phyloP scores from a whole-genome alignment of 2,329 filamentous ascomycete genomes.

The Clathrospora elynae region DNA sequence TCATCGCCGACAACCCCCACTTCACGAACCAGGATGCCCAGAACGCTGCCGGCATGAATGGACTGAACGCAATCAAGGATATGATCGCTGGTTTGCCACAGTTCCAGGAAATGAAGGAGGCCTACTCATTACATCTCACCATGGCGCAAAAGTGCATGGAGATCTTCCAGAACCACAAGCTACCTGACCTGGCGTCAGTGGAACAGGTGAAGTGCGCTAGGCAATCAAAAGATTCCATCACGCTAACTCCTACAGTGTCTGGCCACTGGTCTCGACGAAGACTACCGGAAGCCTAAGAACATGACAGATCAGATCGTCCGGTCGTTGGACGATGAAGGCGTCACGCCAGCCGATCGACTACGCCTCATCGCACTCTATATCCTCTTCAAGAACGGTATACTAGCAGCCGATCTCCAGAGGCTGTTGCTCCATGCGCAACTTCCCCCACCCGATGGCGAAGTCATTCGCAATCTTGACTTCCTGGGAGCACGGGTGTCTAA shows the following conservation, averaged over 20 bases:
- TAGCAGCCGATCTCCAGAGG: slow-evolving; percentile 81
- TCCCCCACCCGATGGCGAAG: slow-evolving; percentile 72
- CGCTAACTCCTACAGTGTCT: slow-evolving; percentile 60
- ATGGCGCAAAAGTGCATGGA: slow-evolving; percentile 99
- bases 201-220: slow-evolving; percentile 67
- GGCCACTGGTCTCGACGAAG: slow-evolving; percentile 90
- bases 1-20: slow-evolving; percentile 87
- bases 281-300: slow-evolving; percentile 88
- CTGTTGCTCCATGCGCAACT: slow-evolving; percentile 82
- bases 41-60: slow-evolving; percentile 77
- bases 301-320: slow-evolving; percentile 83
- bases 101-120: slow-evolving; percentile 93
- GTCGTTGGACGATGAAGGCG: slow-evolving; percentile 81
- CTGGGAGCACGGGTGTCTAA: slow-evolving; percentile 76
- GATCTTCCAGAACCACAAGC: slow-evolving; percentile 80
- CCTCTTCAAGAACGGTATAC: slow-evolving; percentile 82
- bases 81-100: slow-evolving; percentile 95
- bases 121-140: slow-evolving; percentile 89
- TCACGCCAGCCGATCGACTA: slow-evolving; percentile 74
- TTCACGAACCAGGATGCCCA: slow-evolving; percentile 77
- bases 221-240: not conserved
- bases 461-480: slow-evolving; percentile 77
- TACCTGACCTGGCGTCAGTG: slow-evolving; percentile 82
- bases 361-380: slow-evolving; percentile 85
- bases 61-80: slow-evolving; percentile 89